Conservation (phyloP, 768 basidiomycete genomes). For the Tylopilus felleus region DNA sequence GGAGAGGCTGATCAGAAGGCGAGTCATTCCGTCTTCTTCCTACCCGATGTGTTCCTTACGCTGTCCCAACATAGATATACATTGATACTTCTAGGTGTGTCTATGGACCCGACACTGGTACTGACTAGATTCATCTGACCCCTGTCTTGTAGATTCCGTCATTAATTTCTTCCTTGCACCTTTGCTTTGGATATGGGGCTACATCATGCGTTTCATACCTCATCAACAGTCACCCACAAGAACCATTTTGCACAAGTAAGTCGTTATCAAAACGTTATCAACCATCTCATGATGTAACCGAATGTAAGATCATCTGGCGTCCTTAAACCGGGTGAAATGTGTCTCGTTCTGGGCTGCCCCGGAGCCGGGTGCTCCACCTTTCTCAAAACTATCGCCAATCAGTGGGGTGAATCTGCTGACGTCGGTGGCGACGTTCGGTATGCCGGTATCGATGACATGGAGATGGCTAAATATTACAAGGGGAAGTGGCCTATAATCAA, state of each 20-base stretch:
- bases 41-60: background rate
- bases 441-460: conserved; percentile 70
- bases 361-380: conserved; percentile 86
- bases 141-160: conserved; percentile 41
- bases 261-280: background rate
- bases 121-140: background rate
- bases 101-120: background rate
- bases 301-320: conserved; percentile 57
- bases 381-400: conserved; percentile 79
- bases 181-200: conserved; percentile 44
- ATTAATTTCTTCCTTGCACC: conserved; percentile 53
- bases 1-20: conserved; percentile 60
- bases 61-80: conserved; percentile 37
- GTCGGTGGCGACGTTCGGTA: conserved; percentile 77
- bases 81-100: conserved; percentile 55
- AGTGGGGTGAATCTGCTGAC: conserved; percentile 57
- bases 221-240: conserved; percentile 39
- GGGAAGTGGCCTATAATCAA: conserved; percentile 77
- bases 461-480: conserved; percentile 75
- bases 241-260: conserved; percentile 60
- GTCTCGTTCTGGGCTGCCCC: conserved; percentile 79
- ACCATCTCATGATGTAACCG: background rate
- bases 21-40: background rate
- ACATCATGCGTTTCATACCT: conserved; percentile 39
- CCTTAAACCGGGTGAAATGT: conserved; percentile 81